phyloP scores from a whole-genome alignment of 805 yeast genomes.

The Candida tibetensis region DNA sequence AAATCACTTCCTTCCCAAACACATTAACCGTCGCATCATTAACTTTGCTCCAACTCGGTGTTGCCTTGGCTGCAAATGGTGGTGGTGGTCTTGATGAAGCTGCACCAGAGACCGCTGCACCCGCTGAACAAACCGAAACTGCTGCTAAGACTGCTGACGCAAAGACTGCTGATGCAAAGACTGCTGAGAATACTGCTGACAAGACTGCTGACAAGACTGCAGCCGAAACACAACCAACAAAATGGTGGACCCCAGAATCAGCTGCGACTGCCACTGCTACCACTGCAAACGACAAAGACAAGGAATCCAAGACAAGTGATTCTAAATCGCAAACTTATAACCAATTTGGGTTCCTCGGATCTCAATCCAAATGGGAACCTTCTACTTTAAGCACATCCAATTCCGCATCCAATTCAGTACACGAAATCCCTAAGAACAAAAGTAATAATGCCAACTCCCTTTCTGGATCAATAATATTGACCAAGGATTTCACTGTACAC shows the following conservation, averaged over 20 bases:
- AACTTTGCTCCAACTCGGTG: conserved; percentile 6
- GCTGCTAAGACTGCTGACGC: conserved; percentile 3
- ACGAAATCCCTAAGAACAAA: conserved; percentile 15
- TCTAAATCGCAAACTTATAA: conserved; percentile 26
- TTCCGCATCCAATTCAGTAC: conserved; percentile 9
- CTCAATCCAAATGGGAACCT: conserved; percentile 33
- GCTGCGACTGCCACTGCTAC: conserved; percentile 8
- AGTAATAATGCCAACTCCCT: conserved; percentile 19
- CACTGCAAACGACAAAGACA: conserved; percentile 8
- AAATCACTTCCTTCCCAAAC: conserved; percentile 3
- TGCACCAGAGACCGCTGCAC: conserved; percentile 1
- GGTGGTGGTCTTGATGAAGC: conserved; percentile 16
- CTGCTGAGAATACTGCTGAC: conserved; percentile 3
- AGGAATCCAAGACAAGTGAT: conserved; percentile 7
- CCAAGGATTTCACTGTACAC: conserved; percentile 15
- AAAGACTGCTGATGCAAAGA: conserved; percentile 3
- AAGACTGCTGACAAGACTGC: conserved; percentile 5
- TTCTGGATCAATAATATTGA: conserved; percentile 7
- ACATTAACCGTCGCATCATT: conserved; percentile 6
- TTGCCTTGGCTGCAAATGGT: conserved; percentile 6
- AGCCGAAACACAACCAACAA: conserved; percentile 9
- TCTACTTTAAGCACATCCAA: conserved; percentile 3
- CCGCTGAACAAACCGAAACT: conserved; percentile 5
- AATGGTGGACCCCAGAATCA: conserved; percentile 4
- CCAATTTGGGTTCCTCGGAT: conserved; percentile 43